A percentile compares a stretch with the other conserved stretches of the same genome.
Evolutionary conservation across 2,329 filamentous ascomycete species (phyloP).

Genomic region (Venturia aucupariae): DNA sequence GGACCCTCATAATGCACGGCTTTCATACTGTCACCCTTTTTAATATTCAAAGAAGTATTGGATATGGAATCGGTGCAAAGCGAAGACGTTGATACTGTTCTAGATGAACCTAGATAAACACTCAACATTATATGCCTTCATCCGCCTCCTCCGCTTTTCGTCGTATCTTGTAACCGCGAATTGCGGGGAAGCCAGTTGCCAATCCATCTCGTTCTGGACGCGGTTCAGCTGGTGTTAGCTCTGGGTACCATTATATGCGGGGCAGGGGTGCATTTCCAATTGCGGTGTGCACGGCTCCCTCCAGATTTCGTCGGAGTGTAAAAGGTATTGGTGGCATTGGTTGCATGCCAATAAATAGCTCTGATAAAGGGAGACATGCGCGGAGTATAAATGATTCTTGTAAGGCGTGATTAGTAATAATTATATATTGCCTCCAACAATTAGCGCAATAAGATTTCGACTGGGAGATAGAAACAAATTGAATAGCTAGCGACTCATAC

Average conservation of each 20-base stretch:
- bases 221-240: background rate
- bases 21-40: conserved; percentile 39
- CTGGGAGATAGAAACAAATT: too few species aligned
- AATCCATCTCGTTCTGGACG: background rate
- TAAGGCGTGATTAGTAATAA: too few species aligned
- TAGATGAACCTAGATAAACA: background rate
- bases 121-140: background rate
- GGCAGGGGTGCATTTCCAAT: background rate
- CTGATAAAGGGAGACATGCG: too few species aligned
- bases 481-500: too few species aligned
- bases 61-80: background rate
- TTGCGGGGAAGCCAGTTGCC: background rate
- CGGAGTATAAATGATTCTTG: too few species aligned
- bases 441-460: too few species aligned
- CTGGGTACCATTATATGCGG: background rate
- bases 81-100: background rate
- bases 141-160: background rate
- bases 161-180: background rate
- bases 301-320: background rate
- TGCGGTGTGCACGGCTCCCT: too few species aligned
- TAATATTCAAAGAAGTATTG: background rate
- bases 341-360: too few species aligned
- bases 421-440: too few species aligned
- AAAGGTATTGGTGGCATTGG: too few species aligned
- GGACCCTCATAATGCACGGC: conserved; percentile 55